Base-by-base conservation (phyloP, 1,284 basidiomycete genomes). In the Ustilago vetiveriae region DNA sequence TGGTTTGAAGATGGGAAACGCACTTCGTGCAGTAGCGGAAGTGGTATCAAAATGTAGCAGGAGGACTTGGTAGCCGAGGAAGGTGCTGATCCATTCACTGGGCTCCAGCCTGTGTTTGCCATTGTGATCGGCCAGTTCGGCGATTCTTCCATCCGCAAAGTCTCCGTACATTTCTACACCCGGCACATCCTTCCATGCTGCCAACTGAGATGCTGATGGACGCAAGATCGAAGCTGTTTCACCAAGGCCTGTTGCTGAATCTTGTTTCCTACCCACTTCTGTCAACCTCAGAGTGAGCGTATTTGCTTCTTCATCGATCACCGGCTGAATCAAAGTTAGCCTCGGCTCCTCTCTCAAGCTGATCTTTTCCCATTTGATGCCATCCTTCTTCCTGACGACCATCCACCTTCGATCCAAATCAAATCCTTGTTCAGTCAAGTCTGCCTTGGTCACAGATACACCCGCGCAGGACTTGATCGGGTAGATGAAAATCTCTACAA, bases 331-430 rank as follows among this genome's bases (percentile, higher is more conserved):
- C 11, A 74, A 48, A 2, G 69, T 73, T 14, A 76, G 39, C n/a
- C 53, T 41, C 0, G 72, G 52, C 36, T 78, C 75, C 23, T 76
- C 65, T 6, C 65, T 35, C 39, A 78, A 37, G 8, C 44, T 53
- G 3, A 69, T 41, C 49, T 70, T 72, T 2, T 59, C 46, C 10
- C 53, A n/a, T 21, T 57, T 64, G 8, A 45, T 55, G 0, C 26
- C 38, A 0, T 42, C 47, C 7, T 30, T 17, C 9, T 27, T 35
- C 0, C 54, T n/a, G 3, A 76, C 47, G 13, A 76, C 62, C 56
- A 74, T 71, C 75, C 75, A 78, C 24, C 68, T 47, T 19, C 74
- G 55, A 40, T 78, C 75, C 27, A 74, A 58, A 22, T 76, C 60
- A 22, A 76, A 66, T 1, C 75, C 75, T 30, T 76, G 73, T 11